A percentile compares a stretch with the other conserved stretches of the same genome.
Evolutionary conservation across 2,329 filamentous ascomycete species (phyloP).

Genomic region (Talaromyces sp.): DNA sequence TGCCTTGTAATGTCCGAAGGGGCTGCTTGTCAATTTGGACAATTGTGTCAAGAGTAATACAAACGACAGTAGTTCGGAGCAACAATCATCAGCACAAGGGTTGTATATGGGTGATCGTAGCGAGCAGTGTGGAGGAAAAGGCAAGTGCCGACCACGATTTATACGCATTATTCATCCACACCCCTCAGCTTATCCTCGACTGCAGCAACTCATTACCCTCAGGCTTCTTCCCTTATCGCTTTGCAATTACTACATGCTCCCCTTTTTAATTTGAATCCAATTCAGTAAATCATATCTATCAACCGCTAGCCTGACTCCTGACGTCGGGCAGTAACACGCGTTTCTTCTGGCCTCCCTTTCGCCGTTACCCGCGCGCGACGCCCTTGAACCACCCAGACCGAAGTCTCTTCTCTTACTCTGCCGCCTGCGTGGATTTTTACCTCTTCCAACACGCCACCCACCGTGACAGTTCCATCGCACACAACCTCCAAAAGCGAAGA

Average conservation of each 20-base stretch:
- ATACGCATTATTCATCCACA: slow-evolving; percentile 3
- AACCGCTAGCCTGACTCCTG: background rate
- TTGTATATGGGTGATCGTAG: too few relatives aligned
- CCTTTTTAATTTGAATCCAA: background rate
- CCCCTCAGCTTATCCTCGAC: background rate
- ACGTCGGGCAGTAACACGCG: background rate
- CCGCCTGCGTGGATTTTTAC: background rate
- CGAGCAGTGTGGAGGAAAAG: background rate
- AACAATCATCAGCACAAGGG: too few relatives aligned
- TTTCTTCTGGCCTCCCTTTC: slow-evolving; percentile 2
- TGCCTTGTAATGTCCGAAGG: background rate
- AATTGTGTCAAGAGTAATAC: background rate
- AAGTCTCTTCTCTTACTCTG: background rate
- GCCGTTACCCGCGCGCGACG: slow-evolving; percentile 5
- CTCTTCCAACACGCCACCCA: slow-evolving; percentile 3
- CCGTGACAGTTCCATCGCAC: background rate
- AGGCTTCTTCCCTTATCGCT: background rate
- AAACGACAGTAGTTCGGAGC: too few relatives aligned
- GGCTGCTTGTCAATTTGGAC: background rate
- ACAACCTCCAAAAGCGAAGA: background rate
- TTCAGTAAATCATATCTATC: background rate
- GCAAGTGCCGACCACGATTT: background rate
- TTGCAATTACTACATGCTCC: background rate
- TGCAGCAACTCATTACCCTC: too few relatives aligned
- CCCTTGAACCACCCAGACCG: background rate